Conservation (phyloP, 1,284 basidiomycete genomes). For the Cryptococcus sp. region DNA sequence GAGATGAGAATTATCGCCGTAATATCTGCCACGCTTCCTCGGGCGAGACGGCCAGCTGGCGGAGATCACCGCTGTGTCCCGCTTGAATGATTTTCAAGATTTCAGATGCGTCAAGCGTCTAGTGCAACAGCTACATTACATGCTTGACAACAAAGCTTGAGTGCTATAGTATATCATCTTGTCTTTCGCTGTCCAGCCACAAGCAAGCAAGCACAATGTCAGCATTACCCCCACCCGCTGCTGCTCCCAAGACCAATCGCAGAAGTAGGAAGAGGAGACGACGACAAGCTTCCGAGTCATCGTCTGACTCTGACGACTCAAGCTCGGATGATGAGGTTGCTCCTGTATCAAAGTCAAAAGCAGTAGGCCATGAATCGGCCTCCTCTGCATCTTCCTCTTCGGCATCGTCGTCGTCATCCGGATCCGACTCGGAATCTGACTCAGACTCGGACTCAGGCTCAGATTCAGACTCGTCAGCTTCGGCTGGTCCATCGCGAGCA, state of each 20-base stretch:
- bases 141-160: no score
- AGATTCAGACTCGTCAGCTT: constrained; percentile 31
- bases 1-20: no score
- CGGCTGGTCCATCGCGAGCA: constrained; percentile 4
- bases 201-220: constrained; percentile 7
- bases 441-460: constrained; percentile 30
- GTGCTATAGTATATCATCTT: no score
- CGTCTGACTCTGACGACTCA: constrained; percentile 25
- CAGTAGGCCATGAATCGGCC: constrained; percentile 29
- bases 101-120: no score
- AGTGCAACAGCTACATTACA: no score
- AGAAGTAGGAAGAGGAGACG: constrained; percentile 38
- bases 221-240: constrained; percentile 2
- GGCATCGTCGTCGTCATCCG: constrained; percentile 11
- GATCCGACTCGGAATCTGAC: constrained; percentile 21
- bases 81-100: no score
- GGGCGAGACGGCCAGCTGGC: no score
- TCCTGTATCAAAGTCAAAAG: constrained; percentile 1
- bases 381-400: constrained; percentile 21
- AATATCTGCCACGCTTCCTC: no score
- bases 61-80: no score
- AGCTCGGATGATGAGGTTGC: constrained; percentile 25
- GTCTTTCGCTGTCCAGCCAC: no score
- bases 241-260: constrained; percentile 16
- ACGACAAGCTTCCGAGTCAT: constrained; percentile 37